Evolutionary conservation across 257 asterid species (phyloP).

Genomic region (Thymus mandschuricus): DNA sequence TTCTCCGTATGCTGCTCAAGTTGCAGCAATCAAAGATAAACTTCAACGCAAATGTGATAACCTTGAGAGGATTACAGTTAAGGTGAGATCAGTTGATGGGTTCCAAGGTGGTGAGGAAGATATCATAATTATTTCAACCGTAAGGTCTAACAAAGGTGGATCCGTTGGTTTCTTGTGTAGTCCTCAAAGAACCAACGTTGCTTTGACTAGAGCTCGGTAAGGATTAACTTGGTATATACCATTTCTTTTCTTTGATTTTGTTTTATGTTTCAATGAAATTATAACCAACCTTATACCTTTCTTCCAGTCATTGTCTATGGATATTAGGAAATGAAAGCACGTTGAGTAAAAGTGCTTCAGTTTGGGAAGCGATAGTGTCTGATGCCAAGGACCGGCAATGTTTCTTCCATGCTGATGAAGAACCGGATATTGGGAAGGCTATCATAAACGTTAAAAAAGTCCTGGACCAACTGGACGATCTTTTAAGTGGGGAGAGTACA

Average conservation of each 20-base stretch:
- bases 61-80: slow-evolving; percentile 44
- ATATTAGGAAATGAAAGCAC: slow-evolving; percentile 66
- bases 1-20: slow-evolving; percentile 83
- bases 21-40: slow-evolving; percentile 51
- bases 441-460: slow-evolving; percentile 56
- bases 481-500: slow-evolving; percentile 51
- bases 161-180: slow-evolving; percentile 64
- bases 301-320: slow-evolving; percentile 70
- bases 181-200: slow-evolving; percentile 61
- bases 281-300: background rate
- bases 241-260: background rate
- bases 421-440: slow-evolving; percentile 42
- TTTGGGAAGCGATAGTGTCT: slow-evolving; percentile 53
- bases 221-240: background rate
- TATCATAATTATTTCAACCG: slow-evolving; percentile 62
- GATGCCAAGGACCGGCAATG: slow-evolving; percentile 63
- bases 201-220: slow-evolving; percentile 88
- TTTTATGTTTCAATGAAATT: slow-evolving; percentile 1
- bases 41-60: slow-evolving; percentile 38
- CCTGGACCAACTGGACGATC: slow-evolving; percentile 59
- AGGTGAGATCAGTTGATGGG: slow-evolving; percentile 74
- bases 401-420: slow-evolving; percentile 61
- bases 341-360: slow-evolving; percentile 40
- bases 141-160: slow-evolving; percentile 54
- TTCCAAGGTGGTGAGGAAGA: slow-evolving; percentile 87